phyloP scores from a whole-genome alignment of 2,329 filamentous ascomycete species.

The Teratosphaeria epicoccoides region DNA sequence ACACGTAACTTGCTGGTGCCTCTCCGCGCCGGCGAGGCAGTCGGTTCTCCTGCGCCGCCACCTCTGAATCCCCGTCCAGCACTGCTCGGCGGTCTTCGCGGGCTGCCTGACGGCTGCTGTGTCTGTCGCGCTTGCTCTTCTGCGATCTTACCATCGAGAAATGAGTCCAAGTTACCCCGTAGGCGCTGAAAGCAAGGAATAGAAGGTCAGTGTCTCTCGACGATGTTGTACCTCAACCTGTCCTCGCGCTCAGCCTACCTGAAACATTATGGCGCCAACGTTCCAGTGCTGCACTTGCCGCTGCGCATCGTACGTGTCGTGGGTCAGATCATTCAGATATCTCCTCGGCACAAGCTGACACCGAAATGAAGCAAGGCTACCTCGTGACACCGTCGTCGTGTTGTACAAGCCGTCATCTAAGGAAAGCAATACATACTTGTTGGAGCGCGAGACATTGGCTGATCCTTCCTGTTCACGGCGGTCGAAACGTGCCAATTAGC shows the following conservation, averaged over 20 bases:
- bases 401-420: neutral
- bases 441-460: neutral
- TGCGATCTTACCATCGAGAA: slow-evolving; percentile 55
- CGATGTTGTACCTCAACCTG: neutral
- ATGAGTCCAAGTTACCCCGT: slow-evolving; percentile 27
- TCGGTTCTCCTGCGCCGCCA: slow-evolving; percentile 26
- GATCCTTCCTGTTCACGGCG: neutral
- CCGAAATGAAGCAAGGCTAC: neutral
- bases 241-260: slow-evolving; percentile 3
- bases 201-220: neutral
- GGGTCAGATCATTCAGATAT: slow-evolving; percentile 1
- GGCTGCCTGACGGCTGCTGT: slow-evolving; percentile 33
- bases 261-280: slow-evolving; percentile 17
- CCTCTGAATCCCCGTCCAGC: slow-evolving; percentile 28
- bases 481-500: no score
- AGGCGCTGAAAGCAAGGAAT: slow-evolving; percentile 16
- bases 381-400: neutral
- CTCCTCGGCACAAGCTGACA: neutral
- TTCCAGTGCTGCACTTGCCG: neutral
- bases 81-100: slow-evolving; percentile 28
- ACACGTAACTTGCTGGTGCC: slow-evolving; percentile 15
- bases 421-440: neutral
- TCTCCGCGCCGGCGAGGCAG: slow-evolving; percentile 20
- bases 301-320: slow-evolving; percentile 2
- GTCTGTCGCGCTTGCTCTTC: slow-evolving; percentile 78